These are phyloP conservation scores for Colletotrichum sp. DNA, from an alignment of 2,329 filamentous ascomycete genomes.

Conservation along the genomic window DNA sequence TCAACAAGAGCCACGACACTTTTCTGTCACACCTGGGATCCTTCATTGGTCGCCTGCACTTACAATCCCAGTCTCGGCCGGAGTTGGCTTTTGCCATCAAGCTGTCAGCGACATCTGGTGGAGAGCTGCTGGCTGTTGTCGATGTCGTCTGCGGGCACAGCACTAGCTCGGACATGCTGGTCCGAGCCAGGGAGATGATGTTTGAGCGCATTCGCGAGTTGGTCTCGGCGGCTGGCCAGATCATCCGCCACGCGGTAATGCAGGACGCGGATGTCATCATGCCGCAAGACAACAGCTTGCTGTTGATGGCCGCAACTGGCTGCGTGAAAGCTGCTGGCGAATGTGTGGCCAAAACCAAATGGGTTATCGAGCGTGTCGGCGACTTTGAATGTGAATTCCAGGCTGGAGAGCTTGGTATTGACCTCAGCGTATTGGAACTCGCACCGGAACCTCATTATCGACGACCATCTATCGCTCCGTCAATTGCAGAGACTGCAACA, in stretches of 20 bases:
- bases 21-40: slow-evolving; percentile 91
- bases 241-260: slow-evolving; percentile 71
- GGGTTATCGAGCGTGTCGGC: slow-evolving; percentile 85
- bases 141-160: slow-evolving; percentile 84
- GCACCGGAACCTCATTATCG: slow-evolving; percentile 36
- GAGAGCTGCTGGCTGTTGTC: slow-evolving; percentile 78
- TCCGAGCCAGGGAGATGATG: slow-evolving; percentile 75
- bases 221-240: slow-evolving; percentile 80
- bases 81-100: slow-evolving; percentile 84
- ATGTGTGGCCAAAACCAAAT: slow-evolving; percentile 85
- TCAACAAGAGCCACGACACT: slow-evolving; percentile 81
- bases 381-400: slow-evolving; percentile 89
- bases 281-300: slow-evolving; percentile 76
- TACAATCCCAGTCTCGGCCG: slow-evolving; percentile 88
- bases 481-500: slow-evolving; percentile 32
- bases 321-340: slow-evolving; percentile 92
- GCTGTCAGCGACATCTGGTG: slow-evolving; percentile 82
- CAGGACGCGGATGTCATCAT: slow-evolving; percentile 81
- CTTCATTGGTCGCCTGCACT: slow-evolving; percentile 87
- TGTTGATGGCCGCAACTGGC: slow-evolving; percentile 80
- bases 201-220: slow-evolving; percentile 81
- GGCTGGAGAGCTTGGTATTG: slow-evolving; percentile 56
- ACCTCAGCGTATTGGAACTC: slow-evolving; percentile 55
- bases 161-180: slow-evolving; percentile 68
- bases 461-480: slow-evolving; percentile 31